Evolutionary conservation across 768 basidiomycete species (phyloP), one percentile per base, ranked within the genome.

Genomic region (Suillus luteus): DNA sequence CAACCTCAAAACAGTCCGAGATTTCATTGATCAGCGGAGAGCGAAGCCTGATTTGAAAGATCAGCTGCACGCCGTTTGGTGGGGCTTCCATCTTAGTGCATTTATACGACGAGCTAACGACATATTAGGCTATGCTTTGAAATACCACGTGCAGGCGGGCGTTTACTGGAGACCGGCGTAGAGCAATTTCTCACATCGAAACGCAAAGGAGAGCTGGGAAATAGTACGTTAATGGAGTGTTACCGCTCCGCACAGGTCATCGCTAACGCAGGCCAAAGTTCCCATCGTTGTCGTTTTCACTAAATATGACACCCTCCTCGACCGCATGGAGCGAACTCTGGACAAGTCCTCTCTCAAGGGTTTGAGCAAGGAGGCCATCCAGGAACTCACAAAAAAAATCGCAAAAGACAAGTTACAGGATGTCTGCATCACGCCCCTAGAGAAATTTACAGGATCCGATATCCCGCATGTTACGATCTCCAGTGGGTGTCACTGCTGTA

Each of bases 61-160:
- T 15, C 55, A 59, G 51, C 33, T 68, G 10, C 67, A 68, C 48
- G 67, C 67, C 24, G 57, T 68, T n/a, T 68, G 67, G 67, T 68
- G 17, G 7, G 60, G 27, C 17, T 33, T 52, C 5, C 6, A 15
- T 5, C 5, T 31, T 37, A 10, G n/a, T 44, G 27, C 27, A 38
- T 5, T n/a, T 31, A 10, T 41, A 59, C 19, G 19, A 24, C 17
- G 31, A 14, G 1, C 31, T 60, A 15, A 65, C 38, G 37, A 44
- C 14, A 35, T 5, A 3, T 5, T 27, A 64, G 63, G 63, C 49
- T 64, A 14, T 59, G 59, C 17, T 52, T 64, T 24, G 44, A 49
- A 40, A 52, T 52, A 15, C 49, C 63, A 10, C 49, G 49, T 27
- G 24, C 12, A 8, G 38, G 58, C 14, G 48, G 48, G 22, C 63